Evolutionary conservation across 2,329 filamentous ascomycete genomes (phyloP).

Genomic region (Aspergillus sp.): DNA sequence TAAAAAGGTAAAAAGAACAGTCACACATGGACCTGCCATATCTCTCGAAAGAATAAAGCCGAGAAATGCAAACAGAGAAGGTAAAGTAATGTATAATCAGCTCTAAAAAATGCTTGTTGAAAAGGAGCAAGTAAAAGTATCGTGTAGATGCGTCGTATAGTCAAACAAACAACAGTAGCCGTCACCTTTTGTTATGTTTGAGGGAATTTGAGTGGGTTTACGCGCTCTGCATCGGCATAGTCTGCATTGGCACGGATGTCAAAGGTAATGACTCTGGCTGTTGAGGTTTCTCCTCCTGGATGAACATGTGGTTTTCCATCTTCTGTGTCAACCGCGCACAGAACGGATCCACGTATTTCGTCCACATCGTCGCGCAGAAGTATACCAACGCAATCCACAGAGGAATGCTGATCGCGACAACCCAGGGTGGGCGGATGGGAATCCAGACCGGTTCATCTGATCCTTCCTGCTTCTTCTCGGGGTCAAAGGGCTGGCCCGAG

Average conservation of each 20-base stretch:
- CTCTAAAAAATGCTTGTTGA: neutral
- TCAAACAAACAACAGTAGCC: neutral
- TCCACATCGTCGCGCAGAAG: slow-evolving; percentile 51
- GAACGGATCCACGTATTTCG: slow-evolving; percentile 52
- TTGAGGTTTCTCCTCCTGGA: slow-evolving; percentile 39
- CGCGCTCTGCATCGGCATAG: slow-evolving; percentile 1
- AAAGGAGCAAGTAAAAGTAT: neutral
- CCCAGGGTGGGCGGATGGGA: slow-evolving; percentile 39
- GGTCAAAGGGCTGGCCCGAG: slow-evolving; percentile 45
- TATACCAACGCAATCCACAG: slow-evolving; percentile 51
- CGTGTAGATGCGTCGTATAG: slow-evolving; percentile 5
- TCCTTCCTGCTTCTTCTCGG: slow-evolving; percentile 40
- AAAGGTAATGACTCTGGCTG: slow-evolving; percentile 18
- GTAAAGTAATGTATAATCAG: neutral
- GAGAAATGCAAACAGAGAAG: neutral
- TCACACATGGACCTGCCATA: slow-evolving; percentile 1
- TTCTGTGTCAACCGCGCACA: slow-evolving; percentile 51
- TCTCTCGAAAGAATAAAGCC: neutral
- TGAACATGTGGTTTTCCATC: slow-evolving; percentile 51
- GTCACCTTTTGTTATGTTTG: neutral
- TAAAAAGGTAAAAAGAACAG: neutral
- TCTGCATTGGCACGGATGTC: slow-evolving; percentile 28
- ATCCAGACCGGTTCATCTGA: slow-evolving; percentile 44
- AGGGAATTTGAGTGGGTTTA: neutral
- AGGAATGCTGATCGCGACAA: slow-evolving; percentile 46